Conservation (phyloP, 2,329 filamentous ascomycete species). For the Alternaria dauci region DNA sequence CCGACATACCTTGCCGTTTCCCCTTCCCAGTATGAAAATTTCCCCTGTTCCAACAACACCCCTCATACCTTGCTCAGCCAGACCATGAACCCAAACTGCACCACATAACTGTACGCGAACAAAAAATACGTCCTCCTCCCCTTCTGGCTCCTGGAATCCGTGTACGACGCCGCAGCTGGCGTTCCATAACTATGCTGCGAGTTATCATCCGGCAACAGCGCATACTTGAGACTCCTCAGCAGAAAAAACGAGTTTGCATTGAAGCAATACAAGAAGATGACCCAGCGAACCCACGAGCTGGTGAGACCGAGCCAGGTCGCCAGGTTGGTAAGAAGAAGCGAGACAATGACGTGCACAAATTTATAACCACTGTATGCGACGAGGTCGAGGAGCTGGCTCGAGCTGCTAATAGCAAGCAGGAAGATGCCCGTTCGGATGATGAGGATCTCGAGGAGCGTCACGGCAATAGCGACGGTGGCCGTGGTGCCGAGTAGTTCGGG, state of each 20-base stretch:
- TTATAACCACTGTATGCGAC: conserved; percentile 98
- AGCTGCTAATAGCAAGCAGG: conserved; percentile 90
- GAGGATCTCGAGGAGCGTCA: conserved; percentile 88
- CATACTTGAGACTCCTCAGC: conserved; percentile 94
- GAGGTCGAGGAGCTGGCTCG: conserved; percentile 90
- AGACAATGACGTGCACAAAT: conserved; percentile 95
- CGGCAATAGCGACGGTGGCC: conserved; percentile 81
- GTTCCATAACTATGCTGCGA: conserved; percentile 39
- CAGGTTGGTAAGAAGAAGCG: conserved; percentile 76
- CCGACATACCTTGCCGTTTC: not conserved
- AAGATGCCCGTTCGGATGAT: conserved; percentile 92
- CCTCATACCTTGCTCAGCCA: conserved; percentile 60
- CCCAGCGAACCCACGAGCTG: conserved; percentile 88
- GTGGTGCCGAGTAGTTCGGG: conserved; percentile 92
- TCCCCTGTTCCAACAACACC: not conserved
- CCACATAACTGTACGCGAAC: conserved; percentile 77
- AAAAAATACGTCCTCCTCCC: conserved; percentile 46
- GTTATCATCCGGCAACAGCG: conserved; percentile 78
- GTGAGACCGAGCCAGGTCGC: conserved; percentile 74
- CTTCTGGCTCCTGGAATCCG: conserved; percentile 78
- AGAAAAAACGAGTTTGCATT: conserved; percentile 94
- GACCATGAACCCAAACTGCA: conserved; percentile 97
- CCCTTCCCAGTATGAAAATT: not conserved
- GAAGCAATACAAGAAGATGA: conserved; percentile 89
- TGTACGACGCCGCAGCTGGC: conserved; percentile 63